These are phyloP conservation scores for Stagonosporopsis rhizophila DNA, from an alignment of 2,329 filamentous ascomycete species.

Conservation along the genomic window DNA sequence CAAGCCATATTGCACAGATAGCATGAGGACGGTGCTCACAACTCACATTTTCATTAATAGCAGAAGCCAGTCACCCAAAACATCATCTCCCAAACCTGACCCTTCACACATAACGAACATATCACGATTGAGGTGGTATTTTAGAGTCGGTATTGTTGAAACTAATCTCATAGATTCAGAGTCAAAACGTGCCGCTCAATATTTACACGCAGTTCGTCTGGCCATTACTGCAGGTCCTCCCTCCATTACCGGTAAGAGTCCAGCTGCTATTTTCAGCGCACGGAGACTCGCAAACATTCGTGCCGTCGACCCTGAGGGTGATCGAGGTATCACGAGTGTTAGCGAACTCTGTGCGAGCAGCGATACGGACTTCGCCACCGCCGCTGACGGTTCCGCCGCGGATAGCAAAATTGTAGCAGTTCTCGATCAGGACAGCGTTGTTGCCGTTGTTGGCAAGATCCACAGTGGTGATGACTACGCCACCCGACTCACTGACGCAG, in stretches of 20 bases:
- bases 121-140: no score
- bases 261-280: conserved; percentile 61
- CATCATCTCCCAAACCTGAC: no score
- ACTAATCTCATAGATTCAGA: background rate
- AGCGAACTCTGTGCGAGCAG: conserved; percentile 62
- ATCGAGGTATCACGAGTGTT: conserved; percentile 62
- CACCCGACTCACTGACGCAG: conserved; percentile 64
- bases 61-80: no score
- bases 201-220: no score
- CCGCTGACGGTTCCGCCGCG: conserved; percentile 60
- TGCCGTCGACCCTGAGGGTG: conserved; percentile 58
- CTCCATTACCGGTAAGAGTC: conserved; percentile 56
- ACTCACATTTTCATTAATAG: no score
- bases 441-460: conserved; percentile 63
- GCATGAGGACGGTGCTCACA: no score
- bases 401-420: conserved; percentile 65
- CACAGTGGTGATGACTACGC: conserved; percentile 57
- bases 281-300: conserved; percentile 60
- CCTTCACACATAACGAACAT: no score
- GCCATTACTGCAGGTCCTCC: no score
- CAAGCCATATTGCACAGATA: no score
- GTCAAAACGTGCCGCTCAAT: background rate
- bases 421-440: conserved; percentile 66
- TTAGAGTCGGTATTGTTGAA: background rate
- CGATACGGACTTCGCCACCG: conserved; percentile 63